Percentiles rank a stretch among this genome's conserved stretches.
Evolutionary conservation across 371 early-diverging fungal genomes (phyloP).

Genomic region (Capillidium heterosporum): DNA sequence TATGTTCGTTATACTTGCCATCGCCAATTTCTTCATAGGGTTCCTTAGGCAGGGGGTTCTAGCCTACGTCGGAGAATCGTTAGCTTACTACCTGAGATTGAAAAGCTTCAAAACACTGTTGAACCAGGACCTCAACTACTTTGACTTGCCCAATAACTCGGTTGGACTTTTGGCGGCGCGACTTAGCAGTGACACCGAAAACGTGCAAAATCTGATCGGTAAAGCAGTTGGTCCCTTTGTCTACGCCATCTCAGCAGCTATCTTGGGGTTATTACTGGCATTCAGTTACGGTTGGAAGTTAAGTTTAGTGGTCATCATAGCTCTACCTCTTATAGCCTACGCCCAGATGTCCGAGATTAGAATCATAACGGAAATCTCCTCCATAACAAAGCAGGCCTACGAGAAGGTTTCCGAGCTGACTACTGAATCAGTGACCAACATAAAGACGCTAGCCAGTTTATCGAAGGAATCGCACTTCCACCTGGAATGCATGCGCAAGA

Average conservation of each 20-base stretch:
- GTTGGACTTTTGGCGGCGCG: slow-evolving; percentile 9
- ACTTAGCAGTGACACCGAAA: slow-evolving; percentile 51
- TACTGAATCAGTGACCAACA: slow-evolving; percentile 65
- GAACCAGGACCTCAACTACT: slow-evolving; percentile 20
- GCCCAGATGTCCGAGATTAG: slow-evolving; percentile 17
- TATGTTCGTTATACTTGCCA: slow-evolving; percentile 38
- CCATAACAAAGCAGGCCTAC: slow-evolving; percentile 39
- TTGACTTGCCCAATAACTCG: slow-evolving; percentile 25
- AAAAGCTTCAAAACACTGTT: slow-evolving; percentile 2
- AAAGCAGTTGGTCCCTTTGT: slow-evolving; percentile 38
- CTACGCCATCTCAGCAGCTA: slow-evolving; percentile 25
- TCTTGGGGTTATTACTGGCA: slow-evolving; percentile 20
- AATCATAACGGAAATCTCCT: slow-evolving; percentile 23
- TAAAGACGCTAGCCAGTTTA: slow-evolving; percentile 46
- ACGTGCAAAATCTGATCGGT: slow-evolving; percentile 41
- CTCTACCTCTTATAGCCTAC: slow-evolving; percentile 20
- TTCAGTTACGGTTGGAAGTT: slow-evolving; percentile 57
- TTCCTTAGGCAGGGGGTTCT: slow-evolving; percentile 21
- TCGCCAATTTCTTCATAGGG: slow-evolving; percentile 25
- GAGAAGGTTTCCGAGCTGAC: slow-evolving; percentile 51
- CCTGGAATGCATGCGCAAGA: slow-evolving; percentile 28
- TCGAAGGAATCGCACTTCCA: slow-evolving; percentile 54
- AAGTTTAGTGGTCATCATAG: slow-evolving; percentile 46
- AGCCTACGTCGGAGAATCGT: slow-evolving; percentile 20
- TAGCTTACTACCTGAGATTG: slow-evolving; percentile 19